A percentile compares a stretch with the other conserved stretches of the same genome.
phyloP scores from a whole-genome alignment of 202 grass and related monocot species.

The Zoysia matrella region DNA sequence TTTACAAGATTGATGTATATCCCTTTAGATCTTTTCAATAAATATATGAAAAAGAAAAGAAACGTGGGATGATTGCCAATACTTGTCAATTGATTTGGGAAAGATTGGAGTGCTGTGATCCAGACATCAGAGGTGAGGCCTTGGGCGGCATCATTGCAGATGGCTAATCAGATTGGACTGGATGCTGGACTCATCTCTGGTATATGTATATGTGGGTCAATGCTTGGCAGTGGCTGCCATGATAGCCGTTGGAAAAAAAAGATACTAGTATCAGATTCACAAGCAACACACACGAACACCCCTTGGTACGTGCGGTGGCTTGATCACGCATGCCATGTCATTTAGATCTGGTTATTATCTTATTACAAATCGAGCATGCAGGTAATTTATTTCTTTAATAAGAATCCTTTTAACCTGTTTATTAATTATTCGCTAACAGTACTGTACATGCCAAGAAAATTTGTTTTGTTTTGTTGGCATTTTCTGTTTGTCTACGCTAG shows the following conservation, averaged over 20 bases:
- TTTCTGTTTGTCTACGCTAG: neutral
- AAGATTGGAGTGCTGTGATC: constrained; percentile 26
- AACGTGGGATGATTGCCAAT: constrained; percentile 18
- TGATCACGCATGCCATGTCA: constrained; percentile 25
- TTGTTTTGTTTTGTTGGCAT: neutral
- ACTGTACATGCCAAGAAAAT: neutral
- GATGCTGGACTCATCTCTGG: constrained; percentile 60
- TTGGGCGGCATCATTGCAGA: constrained; percentile 67
- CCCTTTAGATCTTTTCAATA: neutral
- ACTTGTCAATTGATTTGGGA: constrained; percentile 46
- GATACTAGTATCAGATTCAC: neutral
- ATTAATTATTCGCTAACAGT: neutral
- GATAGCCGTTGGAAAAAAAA: constrained; percentile 32
- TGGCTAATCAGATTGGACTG: constrained; percentile 89
- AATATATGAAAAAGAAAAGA: neutral
- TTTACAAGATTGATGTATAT: too few species aligned
- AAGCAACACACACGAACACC: neutral
- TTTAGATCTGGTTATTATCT: neutral
- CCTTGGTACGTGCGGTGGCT: constrained; percentile 28
- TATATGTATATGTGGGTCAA: constrained; percentile 42
- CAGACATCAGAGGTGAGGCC: constrained; percentile 36
- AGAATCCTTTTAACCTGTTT: neutral
- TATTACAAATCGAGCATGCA: too few species aligned
- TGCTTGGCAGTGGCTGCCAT: constrained; percentile 45
- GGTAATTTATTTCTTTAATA: neutral